Percentiles rank a stretch among this genome's conserved stretches.
Evolutionary conservation across 129 eudicot genomes (phyloP).

Genomic region (Flaveria sonorensis): DNA sequence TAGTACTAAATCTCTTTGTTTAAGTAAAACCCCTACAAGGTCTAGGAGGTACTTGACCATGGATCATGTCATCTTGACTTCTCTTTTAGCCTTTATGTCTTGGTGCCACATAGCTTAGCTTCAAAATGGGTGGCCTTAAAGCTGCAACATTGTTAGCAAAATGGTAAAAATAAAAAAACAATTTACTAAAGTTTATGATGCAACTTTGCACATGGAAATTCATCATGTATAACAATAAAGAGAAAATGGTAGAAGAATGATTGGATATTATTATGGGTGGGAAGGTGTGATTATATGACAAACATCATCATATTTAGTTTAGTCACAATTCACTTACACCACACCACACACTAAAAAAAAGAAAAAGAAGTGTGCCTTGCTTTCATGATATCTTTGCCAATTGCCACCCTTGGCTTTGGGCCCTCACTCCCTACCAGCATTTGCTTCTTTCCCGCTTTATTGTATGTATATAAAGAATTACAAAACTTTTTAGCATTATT

Average conservation of each 20-base stretch:
- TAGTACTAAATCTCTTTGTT: slow-evolving; percentile 4
- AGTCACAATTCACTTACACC: slow-evolving; percentile 27
- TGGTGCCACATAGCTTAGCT: not conserved
- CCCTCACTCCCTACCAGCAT: slow-evolving; percentile 37
- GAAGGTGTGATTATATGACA: slow-evolving; percentile 34
- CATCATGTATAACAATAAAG: slow-evolving; percentile 27
- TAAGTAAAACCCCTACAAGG: slow-evolving; percentile 6
- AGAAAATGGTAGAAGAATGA: slow-evolving; percentile 29
- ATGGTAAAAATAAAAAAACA: not conserved
- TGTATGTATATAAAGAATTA: slow-evolving; percentile 20
- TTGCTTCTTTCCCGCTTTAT: slow-evolving; percentile 37
- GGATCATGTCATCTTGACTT: not conserved
- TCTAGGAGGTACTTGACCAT: slow-evolving; percentile 14
- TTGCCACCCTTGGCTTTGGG: slow-evolving; percentile 34
- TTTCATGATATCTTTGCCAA: slow-evolving; percentile 37
- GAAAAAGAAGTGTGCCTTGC: slow-evolving; percentile 36
- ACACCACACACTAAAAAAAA: slow-evolving; percentile 5
- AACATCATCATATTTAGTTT: slow-evolving; percentile 30
- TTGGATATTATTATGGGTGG: slow-evolving; percentile 29
- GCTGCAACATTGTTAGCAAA: not conserved
- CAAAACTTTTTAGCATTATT: slow-evolving; percentile 9
- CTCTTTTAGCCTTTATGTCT: not conserved
- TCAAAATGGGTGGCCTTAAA: not conserved
- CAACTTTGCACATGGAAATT: slow-evolving; percentile 37
- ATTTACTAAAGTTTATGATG: slow-evolving; percentile 4